Evolutionary conservation across 1,139 yeast genomes (phyloP).

Genomic region (Nematodospora anomalae): DNA sequence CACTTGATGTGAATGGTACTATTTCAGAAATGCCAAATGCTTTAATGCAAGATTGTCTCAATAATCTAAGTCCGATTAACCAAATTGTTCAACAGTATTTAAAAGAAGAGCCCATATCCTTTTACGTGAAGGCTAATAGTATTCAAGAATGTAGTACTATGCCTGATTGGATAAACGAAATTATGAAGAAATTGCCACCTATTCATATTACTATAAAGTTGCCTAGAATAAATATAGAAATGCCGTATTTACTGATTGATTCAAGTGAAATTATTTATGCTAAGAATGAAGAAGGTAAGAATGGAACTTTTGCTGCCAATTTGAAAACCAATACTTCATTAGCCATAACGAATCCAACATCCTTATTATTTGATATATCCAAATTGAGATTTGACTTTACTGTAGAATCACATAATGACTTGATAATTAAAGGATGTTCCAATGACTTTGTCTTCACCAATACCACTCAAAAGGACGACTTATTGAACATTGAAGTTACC

Average conservation of each 20-base stretch:
- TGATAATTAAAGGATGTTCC: conserved; percentile 6
- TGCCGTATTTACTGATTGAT: conserved; percentile 1
- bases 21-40: conserved; percentile 20
- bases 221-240: conserved; percentile 9
- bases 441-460: conserved; percentile 3
- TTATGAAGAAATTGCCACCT: conserved; percentile 14
- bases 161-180: conserved; percentile 29
- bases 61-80: conserved; percentile 26
- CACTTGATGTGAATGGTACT: conserved; percentile 12
- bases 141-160: conserved; percentile 15
- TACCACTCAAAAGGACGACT: conserved; percentile 3
- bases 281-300: background rate
- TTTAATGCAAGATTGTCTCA: conserved; percentile 22
- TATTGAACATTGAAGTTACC: conserved; percentile 13
- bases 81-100: conserved; percentile 22
- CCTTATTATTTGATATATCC: conserved; percentile 2
- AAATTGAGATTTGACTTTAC: conserved; percentile 4
- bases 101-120: conserved; percentile 20
- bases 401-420: background rate
- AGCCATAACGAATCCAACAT: conserved; percentile 1
- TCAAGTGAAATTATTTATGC: background rate
- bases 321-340: background rate
- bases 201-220: conserved; percentile 11
- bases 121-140: conserved; percentile 22
- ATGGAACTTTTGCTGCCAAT: background rate